phyloP scores from a whole-genome alignment of 108 stramenopile genomes.

The Cyclotella choctawhatcheeana region DNA sequence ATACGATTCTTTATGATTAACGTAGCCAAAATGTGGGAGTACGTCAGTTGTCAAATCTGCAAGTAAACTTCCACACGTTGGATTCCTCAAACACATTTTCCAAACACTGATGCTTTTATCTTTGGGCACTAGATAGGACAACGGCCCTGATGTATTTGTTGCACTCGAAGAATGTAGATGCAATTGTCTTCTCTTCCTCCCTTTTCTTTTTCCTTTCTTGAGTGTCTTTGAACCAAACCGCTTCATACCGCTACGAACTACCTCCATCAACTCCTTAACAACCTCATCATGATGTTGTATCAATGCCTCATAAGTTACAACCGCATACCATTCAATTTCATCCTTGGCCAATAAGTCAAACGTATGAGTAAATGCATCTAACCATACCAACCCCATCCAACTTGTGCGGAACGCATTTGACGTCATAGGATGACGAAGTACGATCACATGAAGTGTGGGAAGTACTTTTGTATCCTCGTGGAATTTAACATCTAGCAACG shows the following conservation, averaged over 20 bases:
- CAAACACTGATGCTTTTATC: slow-evolving; percentile 8
- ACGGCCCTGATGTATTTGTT: background rate
- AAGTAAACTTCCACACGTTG: slow-evolving; percentile 2
- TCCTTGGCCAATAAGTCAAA: slow-evolving; percentile 18
- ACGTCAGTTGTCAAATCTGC: slow-evolving; percentile 17
- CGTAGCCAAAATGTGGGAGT: slow-evolving; percentile 32
- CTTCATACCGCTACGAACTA: slow-evolving; percentile 25
- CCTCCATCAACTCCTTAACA: slow-evolving; percentile 32
- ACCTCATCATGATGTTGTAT: slow-evolving; percentile 28
- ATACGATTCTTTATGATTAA: background rate
- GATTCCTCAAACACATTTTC: slow-evolving; percentile 20
- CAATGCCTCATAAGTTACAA: slow-evolving; percentile 35
- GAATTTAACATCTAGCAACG: slow-evolving; percentile 29
- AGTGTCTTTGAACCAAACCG: slow-evolving; percentile 23
- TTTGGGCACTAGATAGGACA: slow-evolving; percentile 24
- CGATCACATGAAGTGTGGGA: slow-evolving; percentile 35
- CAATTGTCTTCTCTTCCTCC: background rate
- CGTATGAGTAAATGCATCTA: slow-evolving; percentile 21
- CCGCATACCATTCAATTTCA: slow-evolving; percentile 40
- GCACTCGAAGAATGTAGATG: background rate
- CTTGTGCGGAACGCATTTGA: slow-evolving; percentile 13
- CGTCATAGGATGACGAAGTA: slow-evolving; percentile 39
- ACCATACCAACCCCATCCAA: slow-evolving; percentile 15
- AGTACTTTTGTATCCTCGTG: slow-evolving; percentile 24
- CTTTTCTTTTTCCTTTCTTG: background rate